These are phyloP conservation scores for Dendrostoma leiphaemia DNA, from an alignment of 2,329 filamentous ascomycete species.

Conservation along the genomic window DNA sequence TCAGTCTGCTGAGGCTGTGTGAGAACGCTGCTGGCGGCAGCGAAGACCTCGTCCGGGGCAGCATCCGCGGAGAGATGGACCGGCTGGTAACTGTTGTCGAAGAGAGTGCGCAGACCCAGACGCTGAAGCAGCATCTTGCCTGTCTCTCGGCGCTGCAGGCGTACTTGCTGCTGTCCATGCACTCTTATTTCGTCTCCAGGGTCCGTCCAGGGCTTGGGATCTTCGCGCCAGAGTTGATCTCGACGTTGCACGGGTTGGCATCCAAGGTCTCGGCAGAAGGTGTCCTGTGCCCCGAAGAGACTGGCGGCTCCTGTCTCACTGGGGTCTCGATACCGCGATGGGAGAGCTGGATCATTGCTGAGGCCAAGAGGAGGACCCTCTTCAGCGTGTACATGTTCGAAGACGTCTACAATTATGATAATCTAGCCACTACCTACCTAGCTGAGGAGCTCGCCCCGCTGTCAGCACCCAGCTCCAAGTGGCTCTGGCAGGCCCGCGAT, in stretches of 20 bases:
- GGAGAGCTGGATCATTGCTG: conserved; percentile 53
- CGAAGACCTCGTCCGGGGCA: conserved; percentile 27
- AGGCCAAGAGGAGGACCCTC: conserved; percentile 50
- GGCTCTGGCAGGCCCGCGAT: neutral
- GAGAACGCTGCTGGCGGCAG: conserved; percentile 33
- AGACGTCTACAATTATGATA: neutral
- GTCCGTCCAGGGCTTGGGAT: conserved; percentile 18
- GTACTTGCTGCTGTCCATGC: conserved; percentile 51
- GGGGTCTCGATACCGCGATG: conserved; percentile 39
- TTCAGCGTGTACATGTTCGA: conserved; percentile 54
- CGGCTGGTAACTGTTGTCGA: conserved; percentile 22
- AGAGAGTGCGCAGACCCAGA: conserved; percentile 25
- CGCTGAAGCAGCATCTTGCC: conserved; percentile 26
- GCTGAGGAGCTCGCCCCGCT: conserved; percentile 6
- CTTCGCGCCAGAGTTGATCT: neutral
- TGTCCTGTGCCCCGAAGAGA: conserved; percentile 32
- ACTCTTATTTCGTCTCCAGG: conserved; percentile 39
- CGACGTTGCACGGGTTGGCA: conserved; percentile 10
- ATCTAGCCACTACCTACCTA: neutral
- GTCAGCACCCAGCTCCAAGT: neutral
- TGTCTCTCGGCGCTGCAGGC: conserved; percentile 49
- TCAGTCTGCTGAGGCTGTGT: conserved; percentile 40
- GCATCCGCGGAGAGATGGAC: conserved; percentile 43
- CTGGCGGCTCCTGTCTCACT: conserved; percentile 39
- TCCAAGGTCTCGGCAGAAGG: conserved; percentile 24